A percentile compares a stretch with the other conserved stretches of the same genome.
These are phyloP conservation scores for Quercus cerris DNA, from an alignment of 306 rosid genomes.

Conservation along the genomic window DNA sequence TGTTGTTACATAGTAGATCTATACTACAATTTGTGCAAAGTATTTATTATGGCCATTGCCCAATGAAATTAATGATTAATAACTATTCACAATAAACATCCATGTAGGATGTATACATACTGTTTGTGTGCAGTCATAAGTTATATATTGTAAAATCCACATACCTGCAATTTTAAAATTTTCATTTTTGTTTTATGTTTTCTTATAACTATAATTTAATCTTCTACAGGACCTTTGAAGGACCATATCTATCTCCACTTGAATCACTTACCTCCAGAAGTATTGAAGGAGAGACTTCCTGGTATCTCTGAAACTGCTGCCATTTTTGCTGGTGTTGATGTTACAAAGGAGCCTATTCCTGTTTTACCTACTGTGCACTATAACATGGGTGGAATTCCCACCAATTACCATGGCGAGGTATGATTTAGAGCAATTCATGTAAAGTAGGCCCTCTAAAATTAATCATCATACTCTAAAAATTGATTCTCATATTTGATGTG, in stretches of 20 bases:
- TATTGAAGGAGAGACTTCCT: conserved; percentile 97
- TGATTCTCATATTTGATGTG: background rate
- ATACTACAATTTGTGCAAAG: background rate
- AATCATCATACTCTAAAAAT: background rate
- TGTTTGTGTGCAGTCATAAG: background rate
- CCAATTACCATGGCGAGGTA: conserved; percentile 95
- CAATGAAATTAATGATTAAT: background rate
- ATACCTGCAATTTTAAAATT: background rate
- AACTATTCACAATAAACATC: background rate
- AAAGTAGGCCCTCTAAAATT: background rate
- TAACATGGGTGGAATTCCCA: conserved; percentile 98
- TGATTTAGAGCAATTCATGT: conserved; percentile 8
- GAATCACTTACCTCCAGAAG: conserved; percentile 99
- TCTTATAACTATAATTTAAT: conserved; percentile 6
- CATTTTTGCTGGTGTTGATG: conserved; percentile 99
- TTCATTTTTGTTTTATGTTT: background rate
- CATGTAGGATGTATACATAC: background rate
- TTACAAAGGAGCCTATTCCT: conserved; percentile 95
- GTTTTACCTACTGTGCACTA: conserved; percentile 97
- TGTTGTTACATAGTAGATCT: background rate
- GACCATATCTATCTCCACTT: conserved; percentile 99
- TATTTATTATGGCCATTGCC: background rate
- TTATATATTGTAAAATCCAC: background rate
- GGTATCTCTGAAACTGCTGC: conserved; percentile 99
- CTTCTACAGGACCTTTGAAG: conserved; percentile 81